Base-by-base conservation (phyloP, 1,284 basidiomycete genomes). In the Phenoliferia sp. region DNA sequence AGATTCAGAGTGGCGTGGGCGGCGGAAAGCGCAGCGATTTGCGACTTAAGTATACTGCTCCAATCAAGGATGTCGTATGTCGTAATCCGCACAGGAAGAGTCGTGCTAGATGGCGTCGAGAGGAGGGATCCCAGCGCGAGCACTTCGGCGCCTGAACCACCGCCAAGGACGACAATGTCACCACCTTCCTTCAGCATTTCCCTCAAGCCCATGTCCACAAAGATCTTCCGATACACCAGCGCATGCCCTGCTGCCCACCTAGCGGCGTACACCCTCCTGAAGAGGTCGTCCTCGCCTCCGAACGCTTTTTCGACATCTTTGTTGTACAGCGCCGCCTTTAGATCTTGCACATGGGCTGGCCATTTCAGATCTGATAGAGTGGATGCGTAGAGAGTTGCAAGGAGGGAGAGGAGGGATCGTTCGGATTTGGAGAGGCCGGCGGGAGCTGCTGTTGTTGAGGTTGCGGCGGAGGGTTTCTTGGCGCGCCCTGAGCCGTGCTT, bases 291-390 rank as follows among this genome's bases (percentile, higher is more conserved):
- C n/a, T 65, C 63, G 12, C 63, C 64, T 1, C 69, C 69, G 34
- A 74, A 74, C 31, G 73, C 73, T 15, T 29, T 29, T 26, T 62
- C 54, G 64, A 72, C 72, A 34, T 70, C 62, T 32, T 74, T 72
- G 55, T 70, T 59, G 64, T 68, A 74, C 6, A 74, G 54, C 19
- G 66, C 63, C 0, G 61, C 55, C 52, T 74, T 74, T 39, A 74
- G 58, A 17, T 58, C 56, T 26, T 74, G 73, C 1, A 74, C 22
- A 22, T 44, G 39, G 12, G 22, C 39, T 12, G 39, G 12, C 39
- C 39, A 44, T 22, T 44, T 44, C 39, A 22, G 39, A 44, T 44
- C 39, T 22, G 39, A 12, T 22, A 44, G 39, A 22, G 22, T 44
- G 12, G 39, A 22, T 12, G 39, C 39, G 22, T 12, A 44, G 12